Evolutionary conservation across 208 protist species (phyloP).

Genomic region (Leishmania lainsoni): DNA sequence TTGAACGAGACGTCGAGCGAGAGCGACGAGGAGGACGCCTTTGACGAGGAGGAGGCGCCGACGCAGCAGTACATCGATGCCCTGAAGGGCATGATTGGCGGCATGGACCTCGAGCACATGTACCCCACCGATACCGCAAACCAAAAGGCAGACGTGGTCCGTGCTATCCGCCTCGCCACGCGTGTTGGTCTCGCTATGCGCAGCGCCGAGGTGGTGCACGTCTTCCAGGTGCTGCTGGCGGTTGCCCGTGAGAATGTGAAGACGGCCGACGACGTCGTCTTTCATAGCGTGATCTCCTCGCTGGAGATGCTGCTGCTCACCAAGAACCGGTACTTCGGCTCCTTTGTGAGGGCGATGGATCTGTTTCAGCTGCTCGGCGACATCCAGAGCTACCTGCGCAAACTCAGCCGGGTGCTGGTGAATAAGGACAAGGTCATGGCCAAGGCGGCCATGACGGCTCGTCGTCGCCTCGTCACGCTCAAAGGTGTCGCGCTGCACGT

Average conservation of each 20-base stretch:
- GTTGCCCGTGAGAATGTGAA: slow-evolving; percentile 86
- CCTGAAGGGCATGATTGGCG: slow-evolving; percentile 82
- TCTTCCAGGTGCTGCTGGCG: slow-evolving; percentile 88
- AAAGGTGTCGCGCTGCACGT: slow-evolving; percentile 72
- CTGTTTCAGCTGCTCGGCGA: slow-evolving; percentile 87
- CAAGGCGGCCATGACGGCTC: slow-evolving; percentile 52
- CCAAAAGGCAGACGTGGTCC: slow-evolving; percentile 81
- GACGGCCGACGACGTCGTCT: slow-evolving; percentile 76
- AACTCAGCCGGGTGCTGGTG: slow-evolving; percentile 58
- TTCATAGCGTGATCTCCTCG: slow-evolving; percentile 57
- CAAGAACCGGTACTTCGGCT: slow-evolving; percentile 86
- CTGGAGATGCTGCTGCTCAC: slow-evolving; percentile 79
- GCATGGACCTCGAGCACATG: slow-evolving; percentile 79
- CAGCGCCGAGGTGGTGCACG: slow-evolving; percentile 69
- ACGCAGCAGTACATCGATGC: slow-evolving; percentile 88
- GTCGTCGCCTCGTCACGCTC: slow-evolving; percentile 62
- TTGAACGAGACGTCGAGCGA: slow-evolving; percentile 10
- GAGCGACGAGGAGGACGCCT: slow-evolving; percentile 24
- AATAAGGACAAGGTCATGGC: slow-evolving; percentile 46
- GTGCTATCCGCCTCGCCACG: slow-evolving; percentile 66
- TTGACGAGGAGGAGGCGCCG: slow-evolving; percentile 76
- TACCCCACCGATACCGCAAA: slow-evolving; percentile 77
- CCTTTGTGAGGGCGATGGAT: slow-evolving; percentile 63
- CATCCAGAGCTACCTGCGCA: slow-evolving; percentile 89
- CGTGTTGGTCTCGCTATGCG: slow-evolving; percentile 71